Evolutionary conservation across 2,329 filamentous ascomycete genomes (phyloP).

Genomic region (Calonectria leucothoes): DNA sequence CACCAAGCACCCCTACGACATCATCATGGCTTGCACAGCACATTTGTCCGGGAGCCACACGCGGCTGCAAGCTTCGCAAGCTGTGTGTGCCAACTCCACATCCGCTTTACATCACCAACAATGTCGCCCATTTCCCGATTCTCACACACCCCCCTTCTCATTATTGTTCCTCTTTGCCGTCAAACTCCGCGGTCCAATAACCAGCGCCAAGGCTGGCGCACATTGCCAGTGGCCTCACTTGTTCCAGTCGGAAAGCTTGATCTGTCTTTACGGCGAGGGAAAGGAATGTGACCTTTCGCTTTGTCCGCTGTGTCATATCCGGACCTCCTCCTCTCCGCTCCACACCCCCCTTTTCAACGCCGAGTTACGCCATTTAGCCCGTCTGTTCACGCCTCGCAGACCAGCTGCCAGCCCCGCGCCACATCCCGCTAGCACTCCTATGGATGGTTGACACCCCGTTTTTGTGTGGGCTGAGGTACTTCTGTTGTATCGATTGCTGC

Average conservation of each 20-base stretch:
- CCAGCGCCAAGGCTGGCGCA: constrained; percentile 12
- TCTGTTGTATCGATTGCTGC: constrained; percentile 27
- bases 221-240: constrained; percentile 6
- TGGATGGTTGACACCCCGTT: constrained; percentile 23
- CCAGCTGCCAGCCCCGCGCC: constrained; percentile 31
- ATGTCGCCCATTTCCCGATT: constrained; percentile 1
- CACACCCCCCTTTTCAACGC: constrained; percentile 9
- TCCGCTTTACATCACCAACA: neutral
- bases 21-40: constrained; percentile 3
- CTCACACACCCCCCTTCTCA: neutral
- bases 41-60: constrained; percentile 5
- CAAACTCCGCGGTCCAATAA: constrained; percentile 1
- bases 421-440: constrained; percentile 28
- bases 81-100: constrained; percentile 11
- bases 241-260: constrained; percentile 20
- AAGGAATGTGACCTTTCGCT: constrained; percentile 26
- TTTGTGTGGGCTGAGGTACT: constrained; percentile 36
- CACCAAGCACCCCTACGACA: neutral
- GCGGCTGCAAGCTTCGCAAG: constrained; percentile 7
- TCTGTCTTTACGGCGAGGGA: constrained; percentile 8
- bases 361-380: neutral
- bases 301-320: constrained; percentile 13
- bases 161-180: neutral
- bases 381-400: constrained; percentile 13
- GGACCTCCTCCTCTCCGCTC: constrained; percentile 5